These are phyloP conservation scores for Vanrija humicola DNA, from an alignment of 1,284 basidiomycete genomes.

Conservation along the genomic window DNA sequence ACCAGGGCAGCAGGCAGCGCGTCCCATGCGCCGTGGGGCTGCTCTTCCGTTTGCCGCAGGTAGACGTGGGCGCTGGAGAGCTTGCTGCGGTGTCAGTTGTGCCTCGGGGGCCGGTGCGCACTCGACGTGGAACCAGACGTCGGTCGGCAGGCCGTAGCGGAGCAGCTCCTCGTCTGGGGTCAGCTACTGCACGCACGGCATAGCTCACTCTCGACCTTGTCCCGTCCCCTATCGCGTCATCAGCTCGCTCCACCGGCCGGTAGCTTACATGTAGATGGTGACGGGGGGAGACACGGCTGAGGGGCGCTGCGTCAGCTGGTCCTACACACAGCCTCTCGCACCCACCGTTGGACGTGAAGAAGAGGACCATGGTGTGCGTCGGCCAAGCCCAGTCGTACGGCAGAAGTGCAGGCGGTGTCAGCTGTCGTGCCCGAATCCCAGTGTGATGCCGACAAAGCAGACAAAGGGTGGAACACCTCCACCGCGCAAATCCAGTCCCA, in stretches of 20 bases:
- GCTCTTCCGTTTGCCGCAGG: slow-evolving; percentile 72
- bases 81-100: slow-evolving; percentile 57
- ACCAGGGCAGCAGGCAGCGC: slow-evolving; percentile 73
- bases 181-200: neutral
- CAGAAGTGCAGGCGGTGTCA: neutral
- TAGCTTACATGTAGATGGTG: slow-evolving; percentile 67
- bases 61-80: slow-evolving; percentile 93
- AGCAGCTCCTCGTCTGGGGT: slow-evolving; percentile 84
- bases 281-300: slow-evolving; percentile 60
- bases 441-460: neutral
- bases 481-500: neutral
- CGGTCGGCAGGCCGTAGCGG: slow-evolving; percentile 67
- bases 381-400: neutral
- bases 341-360: slow-evolving; percentile 55
- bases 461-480: slow-evolving; percentile 4
- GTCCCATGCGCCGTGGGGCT: slow-evolving; percentile 69
- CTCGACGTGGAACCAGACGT: slow-evolving; percentile 60
- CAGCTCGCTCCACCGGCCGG: neutral
- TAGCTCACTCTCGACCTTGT: slow-evolving; percentile 87
- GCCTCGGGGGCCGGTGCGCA: slow-evolving; percentile 6
- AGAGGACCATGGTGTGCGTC: slow-evolving; percentile 53
- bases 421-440: neutral
- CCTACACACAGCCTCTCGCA: neutral
- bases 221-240: slow-evolving; percentile 62
- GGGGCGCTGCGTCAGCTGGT: neutral